These are phyloP conservation scores for Neonectria magnoliae DNA, from an alignment of 2,329 filamentous ascomycete genomes.

Conservation along the genomic window DNA sequence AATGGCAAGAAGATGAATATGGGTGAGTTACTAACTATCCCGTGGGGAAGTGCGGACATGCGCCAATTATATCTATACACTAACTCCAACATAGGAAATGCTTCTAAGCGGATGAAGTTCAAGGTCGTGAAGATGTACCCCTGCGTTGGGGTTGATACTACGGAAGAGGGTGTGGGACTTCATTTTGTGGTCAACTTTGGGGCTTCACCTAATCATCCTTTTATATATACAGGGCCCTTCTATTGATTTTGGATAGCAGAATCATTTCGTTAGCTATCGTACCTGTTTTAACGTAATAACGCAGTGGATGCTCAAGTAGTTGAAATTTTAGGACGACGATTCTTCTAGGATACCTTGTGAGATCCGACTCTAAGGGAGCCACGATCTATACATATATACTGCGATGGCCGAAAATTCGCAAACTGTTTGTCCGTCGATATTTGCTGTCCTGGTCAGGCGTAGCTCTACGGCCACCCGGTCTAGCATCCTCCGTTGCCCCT, in stretches of 20 bases:
- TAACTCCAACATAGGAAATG: slow-evolving; percentile 8
- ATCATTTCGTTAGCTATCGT: not conserved
- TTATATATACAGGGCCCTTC: slow-evolving; percentile 16
- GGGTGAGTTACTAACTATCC: slow-evolving; percentile 10
- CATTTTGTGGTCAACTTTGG: slow-evolving; percentile 17
- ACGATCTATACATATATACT: slow-evolving; percentile 2
- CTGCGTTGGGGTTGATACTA: slow-evolving; percentile 2
- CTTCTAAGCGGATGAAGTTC: not conserved
- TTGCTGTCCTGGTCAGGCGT: too few relatives aligned
- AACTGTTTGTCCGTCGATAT: slow-evolving; percentile 5
- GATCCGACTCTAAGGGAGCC: not conserved
- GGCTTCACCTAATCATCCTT: slow-evolving; percentile 7
- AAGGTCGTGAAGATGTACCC: slow-evolving; percentile 2
- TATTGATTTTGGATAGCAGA: slow-evolving; percentile 1
- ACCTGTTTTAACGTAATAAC: not conserved
- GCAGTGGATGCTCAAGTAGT: slow-evolving; percentile 3
- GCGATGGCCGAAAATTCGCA: not conserved
- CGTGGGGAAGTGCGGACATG: not conserved
- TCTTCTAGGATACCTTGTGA: not conserved
- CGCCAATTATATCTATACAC: not conserved
- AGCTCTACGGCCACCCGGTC: too few relatives aligned
- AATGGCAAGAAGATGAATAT: slow-evolving; percentile 16
- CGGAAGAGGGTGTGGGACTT: slow-evolving; percentile 11
- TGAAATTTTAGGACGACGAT: slow-evolving; percentile 4
- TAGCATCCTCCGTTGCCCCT: too few relatives aligned